phyloP scores from a whole-genome alignment of 1,284 basidiomycete genomes.

The Sporisorium reilianum region DNA sequence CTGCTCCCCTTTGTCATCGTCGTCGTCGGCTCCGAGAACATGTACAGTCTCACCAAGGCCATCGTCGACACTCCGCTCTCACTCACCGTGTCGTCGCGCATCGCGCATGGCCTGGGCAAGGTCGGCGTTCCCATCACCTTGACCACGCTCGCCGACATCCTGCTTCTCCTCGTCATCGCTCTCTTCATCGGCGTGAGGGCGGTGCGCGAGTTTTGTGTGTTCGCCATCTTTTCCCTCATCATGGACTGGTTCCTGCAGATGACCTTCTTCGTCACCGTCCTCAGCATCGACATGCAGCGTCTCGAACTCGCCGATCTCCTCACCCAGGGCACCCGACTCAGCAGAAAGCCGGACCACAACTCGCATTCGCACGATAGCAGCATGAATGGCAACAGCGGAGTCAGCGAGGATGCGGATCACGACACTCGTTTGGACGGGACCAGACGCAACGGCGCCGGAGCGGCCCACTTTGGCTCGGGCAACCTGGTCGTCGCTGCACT shows the following conservation, averaged over 20 bases:
- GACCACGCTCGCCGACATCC: constrained; percentile 88
- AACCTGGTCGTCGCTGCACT: constrained; percentile 30
- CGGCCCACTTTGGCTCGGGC: constrained; percentile 12
- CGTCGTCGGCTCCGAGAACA: constrained; percentile 96
- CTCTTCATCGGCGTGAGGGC: constrained; percentile 80
- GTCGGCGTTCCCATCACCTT: constrained; percentile 91
- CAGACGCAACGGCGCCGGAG: constrained; percentile 2
- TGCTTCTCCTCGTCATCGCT: constrained; percentile 83
- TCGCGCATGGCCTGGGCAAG: constrained; percentile 86
- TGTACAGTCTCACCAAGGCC: constrained; percentile 91
- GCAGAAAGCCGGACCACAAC: constrained; percentile 22
- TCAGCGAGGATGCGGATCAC: constrained; percentile 15
- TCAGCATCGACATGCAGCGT: constrained; percentile 90
- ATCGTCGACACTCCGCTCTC: constrained; percentile 89
- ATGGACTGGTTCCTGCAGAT: constrained; percentile 96
- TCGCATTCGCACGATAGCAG: constrained; percentile 15
- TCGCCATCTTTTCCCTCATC: constrained; percentile 91
- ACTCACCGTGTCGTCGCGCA: constrained; percentile 89
- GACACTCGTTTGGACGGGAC: constrained; percentile 16
- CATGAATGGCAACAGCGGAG: constrained; percentile 9
- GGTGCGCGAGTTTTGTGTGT: constrained; percentile 91
- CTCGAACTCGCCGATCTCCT: constrained; percentile 74
- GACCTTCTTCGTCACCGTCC: constrained; percentile 88
- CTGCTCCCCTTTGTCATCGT: constrained; percentile 92
- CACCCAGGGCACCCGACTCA: constrained; percentile 50